phyloP scores from a whole-genome alignment of 2,329 filamentous ascomycete species.

The Cordyceps farinosa region DNA sequence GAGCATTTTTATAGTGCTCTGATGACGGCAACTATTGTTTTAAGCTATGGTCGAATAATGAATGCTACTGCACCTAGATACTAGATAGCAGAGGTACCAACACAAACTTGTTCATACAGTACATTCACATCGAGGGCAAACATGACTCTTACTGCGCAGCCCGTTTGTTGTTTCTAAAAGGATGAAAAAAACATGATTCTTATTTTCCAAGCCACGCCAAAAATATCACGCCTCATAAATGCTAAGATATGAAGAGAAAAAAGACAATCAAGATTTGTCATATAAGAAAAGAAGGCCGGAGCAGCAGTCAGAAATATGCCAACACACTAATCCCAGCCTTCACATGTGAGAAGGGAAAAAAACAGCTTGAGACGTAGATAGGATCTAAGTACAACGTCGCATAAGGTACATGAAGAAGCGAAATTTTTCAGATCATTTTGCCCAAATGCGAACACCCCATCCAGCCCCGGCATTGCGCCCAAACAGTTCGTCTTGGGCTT shows the following conservation, averaged over 20 bases:
- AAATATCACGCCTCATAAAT: neutral
- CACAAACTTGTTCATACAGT: neutral
- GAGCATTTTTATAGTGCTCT: too few relatives aligned
- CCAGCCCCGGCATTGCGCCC: constrained; percentile 11
- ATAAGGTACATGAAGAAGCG: constrained; percentile 24
- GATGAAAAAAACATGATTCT: neutral
- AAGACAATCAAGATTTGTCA: constrained; percentile 12
- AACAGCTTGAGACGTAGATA: constrained; percentile 18
- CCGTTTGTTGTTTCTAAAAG: neutral
- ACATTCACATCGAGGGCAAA: neutral
- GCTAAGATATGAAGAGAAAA: neutral
- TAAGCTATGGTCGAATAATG: too few relatives aligned
- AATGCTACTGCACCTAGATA: too few relatives aligned
- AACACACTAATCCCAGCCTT: constrained; percentile 1
- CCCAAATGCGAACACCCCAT: constrained; percentile 16
- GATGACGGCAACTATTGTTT: too few relatives aligned
- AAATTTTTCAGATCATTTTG: constrained; percentile 20
- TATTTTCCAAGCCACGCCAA: neutral
- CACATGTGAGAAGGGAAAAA: constrained; percentile 12
- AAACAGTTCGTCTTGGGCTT: neutral
- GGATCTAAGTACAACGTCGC: constrained; percentile 22
- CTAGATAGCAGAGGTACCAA: too few relatives aligned
- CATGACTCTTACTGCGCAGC: neutral
- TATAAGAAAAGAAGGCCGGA: constrained; percentile 3
- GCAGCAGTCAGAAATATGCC: constrained; percentile 4